Evolutionary conservation across 805 yeast genomes (phyloP), one percentile per base, ranked within the genome.

Genomic region (Ogataea kodamae): DNA sequence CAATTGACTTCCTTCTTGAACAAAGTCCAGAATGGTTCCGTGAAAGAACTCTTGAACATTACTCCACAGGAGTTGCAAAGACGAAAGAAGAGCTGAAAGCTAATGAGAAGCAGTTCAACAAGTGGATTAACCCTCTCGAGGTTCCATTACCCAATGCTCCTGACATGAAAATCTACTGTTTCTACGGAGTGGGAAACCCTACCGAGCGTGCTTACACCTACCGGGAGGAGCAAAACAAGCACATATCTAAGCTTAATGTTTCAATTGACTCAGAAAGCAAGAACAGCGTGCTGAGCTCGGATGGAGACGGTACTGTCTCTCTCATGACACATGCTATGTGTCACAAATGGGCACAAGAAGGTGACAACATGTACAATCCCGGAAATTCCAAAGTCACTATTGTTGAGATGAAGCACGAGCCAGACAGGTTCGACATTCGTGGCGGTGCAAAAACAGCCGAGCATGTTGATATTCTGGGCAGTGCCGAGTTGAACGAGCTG

Each of bases 391-490:
- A 67, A 12, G 94, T 90, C 13, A 89, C 76, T 14, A 70, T 88
- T 30, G 96, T 90, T 9, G 98, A 92, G 61, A 81, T 92, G 65
- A 73, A 75, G 50, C 96, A 92, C 52, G 94, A 89, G 54, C 98
- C 98, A 0, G 95, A 86, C 52, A 65, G 85, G 46, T 88, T 84
- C 50, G 98, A 92, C 62, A 84, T 92, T 20, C 73, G 98, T 45
- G 98, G 98, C 16, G 98, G 98, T 9, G 94, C 96, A 8, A 84
- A 83, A 55, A 90, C 97, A 1, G 97, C 97, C 1, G 98, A 92
- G 51, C 98, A 92, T 59, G 98, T 92, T 18, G 98, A 92, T 55
- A 89, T 92, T 28, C 67, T 92, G 28, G 98, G 98, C 2, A 78
- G 95, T 43, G 86, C 97, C 1, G 95, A 82, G 53, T 65, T 92